These are phyloP conservation scores for Rhizopogon sp. DNA, from an alignment of 768 basidiomycete genomes.

Conservation along the genomic window DNA sequence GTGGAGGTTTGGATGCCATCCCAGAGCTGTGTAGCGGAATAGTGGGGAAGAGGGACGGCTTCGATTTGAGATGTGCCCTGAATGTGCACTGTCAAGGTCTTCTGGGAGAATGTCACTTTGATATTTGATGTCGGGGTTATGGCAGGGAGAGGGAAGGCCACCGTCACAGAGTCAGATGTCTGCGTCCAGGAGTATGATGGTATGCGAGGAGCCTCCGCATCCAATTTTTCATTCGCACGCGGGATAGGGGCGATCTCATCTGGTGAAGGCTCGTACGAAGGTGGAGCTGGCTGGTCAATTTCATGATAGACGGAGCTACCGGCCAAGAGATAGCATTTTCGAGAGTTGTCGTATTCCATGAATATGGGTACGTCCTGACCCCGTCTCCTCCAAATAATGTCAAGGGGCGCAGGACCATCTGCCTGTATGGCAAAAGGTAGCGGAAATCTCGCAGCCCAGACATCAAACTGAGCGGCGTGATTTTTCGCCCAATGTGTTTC, in stretches of 20 bases:
- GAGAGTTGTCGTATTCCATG: conserved; percentile 40
- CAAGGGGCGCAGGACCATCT: conserved; percentile 32
- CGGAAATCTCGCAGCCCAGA: conserved; percentile 55
- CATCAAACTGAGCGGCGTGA: conserved; percentile 47
- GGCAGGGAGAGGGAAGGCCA: conserved; percentile 81
- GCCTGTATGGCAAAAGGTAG: conserved; percentile 32
- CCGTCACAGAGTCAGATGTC: conserved; percentile 72
- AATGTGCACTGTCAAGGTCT: conserved; percentile 63
- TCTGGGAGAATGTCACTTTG: conserved; percentile 58
- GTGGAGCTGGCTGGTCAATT: conserved; percentile 25
- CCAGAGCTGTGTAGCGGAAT: conserved; percentile 69
- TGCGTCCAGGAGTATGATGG: conserved; percentile 95
- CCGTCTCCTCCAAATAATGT: conserved; percentile 64
- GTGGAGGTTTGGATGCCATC: conserved; percentile 68
- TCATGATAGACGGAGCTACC: conserved; percentile 54
- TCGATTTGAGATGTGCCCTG: conserved; percentile 26
- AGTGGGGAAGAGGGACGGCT: conserved; percentile 46
- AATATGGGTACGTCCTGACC: conserved; percentile 69
- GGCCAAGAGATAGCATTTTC: conserved; percentile 48
- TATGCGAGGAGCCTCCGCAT: conserved; percentile 35
- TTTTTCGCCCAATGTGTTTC: conserved; percentile 7
- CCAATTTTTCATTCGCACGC: conserved; percentile 51
- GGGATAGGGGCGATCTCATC: conserved; percentile 73
- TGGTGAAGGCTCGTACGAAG: conserved; percentile 49
- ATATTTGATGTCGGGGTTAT: conserved; percentile 59